These are phyloP conservation scores for Podospora bellae-mahoneyi DNA, from an alignment of 495 filamentous ascomycete genomes.

Conservation along the genomic window DNA sequence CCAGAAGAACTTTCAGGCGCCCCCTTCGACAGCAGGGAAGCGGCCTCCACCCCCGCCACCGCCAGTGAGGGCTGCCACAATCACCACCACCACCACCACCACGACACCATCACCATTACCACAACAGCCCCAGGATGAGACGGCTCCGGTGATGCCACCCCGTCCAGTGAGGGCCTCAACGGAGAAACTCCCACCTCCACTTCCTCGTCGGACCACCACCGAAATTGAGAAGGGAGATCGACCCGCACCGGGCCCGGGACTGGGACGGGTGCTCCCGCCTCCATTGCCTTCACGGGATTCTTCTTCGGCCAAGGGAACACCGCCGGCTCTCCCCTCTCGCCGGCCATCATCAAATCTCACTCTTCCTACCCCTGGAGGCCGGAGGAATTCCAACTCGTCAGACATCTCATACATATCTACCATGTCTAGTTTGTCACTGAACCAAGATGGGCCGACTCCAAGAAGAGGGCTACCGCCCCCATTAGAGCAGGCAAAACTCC, in stretches of 20 bases:
- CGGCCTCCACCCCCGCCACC: slow-evolving; percentile 51
- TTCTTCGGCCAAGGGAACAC: slow-evolving; percentile 25
- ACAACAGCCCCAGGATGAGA: slow-evolving; percentile 5
- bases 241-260: slow-evolving; percentile 10
- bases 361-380: slow-evolving; percentile 13
- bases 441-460: slow-evolving; percentile 22
- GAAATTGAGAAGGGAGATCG: slow-evolving; percentile 17
- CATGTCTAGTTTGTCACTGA: slow-evolving; percentile 43
- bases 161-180: slow-evolving; percentile 31
- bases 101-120: slow-evolving; percentile 1
- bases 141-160: slow-evolving; percentile 39
- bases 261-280: slow-evolving; percentile 32
- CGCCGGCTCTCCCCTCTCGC: slow-evolving; percentile 42
- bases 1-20: slow-evolving; percentile 48
- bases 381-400: slow-evolving; percentile 47
- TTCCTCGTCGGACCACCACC: slow-evolving; percentile 41
- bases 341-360: slow-evolving; percentile 34
- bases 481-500: slow-evolving; percentile 48
- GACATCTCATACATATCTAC: slow-evolving; percentile 45
- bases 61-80: slow-evolving; percentile 27
- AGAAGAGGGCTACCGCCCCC: slow-evolving; percentile 46
- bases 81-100: slow-evolving; percentile 2
- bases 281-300: slow-evolving; percentile 40
- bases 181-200: slow-evolving; percentile 31
- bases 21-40: slow-evolving; percentile 36